Evolutionary conservation across 768 basidiomycete species (phyloP).

Genomic region (Lanmaoa pseudosensibilis): DNA sequence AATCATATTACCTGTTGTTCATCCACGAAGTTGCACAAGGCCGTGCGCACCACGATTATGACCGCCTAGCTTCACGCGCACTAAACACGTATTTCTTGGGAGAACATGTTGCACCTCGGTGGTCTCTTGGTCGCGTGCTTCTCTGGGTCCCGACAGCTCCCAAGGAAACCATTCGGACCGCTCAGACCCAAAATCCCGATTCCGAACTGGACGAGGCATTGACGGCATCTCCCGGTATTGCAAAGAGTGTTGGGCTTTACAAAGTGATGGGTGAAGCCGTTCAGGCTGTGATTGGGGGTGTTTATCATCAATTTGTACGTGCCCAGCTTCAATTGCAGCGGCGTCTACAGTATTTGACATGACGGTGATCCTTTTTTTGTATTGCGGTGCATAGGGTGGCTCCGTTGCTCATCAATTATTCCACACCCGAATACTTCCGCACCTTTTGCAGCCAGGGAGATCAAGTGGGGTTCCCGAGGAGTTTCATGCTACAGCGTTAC

Average conservation of each 20-base stretch:
- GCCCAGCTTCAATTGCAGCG: conserved; percentile 24
- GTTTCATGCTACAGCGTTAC: conserved; percentile 27
- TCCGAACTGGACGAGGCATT: conserved; percentile 31
- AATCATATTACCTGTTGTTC: conserved; percentile 74
- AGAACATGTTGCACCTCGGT: conserved; percentile 69
- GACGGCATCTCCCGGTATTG: conserved; percentile 35
- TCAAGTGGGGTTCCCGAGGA: conserved; percentile 32
- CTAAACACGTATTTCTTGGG: conserved; percentile 73
- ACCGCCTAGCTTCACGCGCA: conserved; percentile 53
- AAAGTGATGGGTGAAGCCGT: conserved; percentile 79
- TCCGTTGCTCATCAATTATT: conserved; percentile 35
- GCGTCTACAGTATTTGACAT: background rate
- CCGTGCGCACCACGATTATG: conserved; percentile 52
- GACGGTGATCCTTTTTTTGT: conserved; percentile 4
- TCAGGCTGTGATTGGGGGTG: conserved; percentile 71
- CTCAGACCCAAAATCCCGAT: conserved; percentile 18
- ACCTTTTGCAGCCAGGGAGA: conserved; percentile 29
- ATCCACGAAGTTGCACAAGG: conserved; percentile 55
- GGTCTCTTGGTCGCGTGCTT: conserved; percentile 72
- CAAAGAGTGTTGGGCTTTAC: conserved; percentile 62
- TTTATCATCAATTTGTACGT: conserved; percentile 80
- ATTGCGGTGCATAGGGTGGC: conserved; percentile 25
- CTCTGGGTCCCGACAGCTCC: conserved; percentile 69
- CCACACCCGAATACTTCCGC: conserved; percentile 37
- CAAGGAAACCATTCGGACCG: conserved; percentile 33